phyloP scores from a whole-genome alignment of 2,329 filamentous ascomycete genomes.

The Penicillium psychrosexuale region DNA sequence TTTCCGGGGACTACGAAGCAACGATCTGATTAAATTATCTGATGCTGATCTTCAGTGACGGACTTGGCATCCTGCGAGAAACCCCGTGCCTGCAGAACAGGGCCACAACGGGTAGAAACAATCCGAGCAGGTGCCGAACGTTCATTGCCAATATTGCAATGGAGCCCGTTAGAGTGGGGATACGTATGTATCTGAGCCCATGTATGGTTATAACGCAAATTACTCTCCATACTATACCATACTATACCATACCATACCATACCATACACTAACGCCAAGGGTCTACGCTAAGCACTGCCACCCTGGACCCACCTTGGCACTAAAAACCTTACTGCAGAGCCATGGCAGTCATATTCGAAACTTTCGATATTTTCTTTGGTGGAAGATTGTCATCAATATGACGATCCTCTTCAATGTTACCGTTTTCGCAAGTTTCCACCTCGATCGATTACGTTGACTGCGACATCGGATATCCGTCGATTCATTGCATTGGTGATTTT shows the following conservation, averaged over 20 bases:
- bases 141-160: not conserved
- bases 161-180: not conserved
- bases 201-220: not conserved
- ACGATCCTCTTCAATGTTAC: not conserved
- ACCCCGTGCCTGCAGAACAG: too few species aligned
- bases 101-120: not conserved
- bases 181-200: too few species aligned
- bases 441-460: not conserved
- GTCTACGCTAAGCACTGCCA: not conserved
- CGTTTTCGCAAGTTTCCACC: not conserved
- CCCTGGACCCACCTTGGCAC: not conserved
- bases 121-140: not conserved
- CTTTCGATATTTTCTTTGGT: not conserved
- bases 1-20: not conserved
- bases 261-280: not conserved
- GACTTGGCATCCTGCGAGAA: not conserved
- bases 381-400: not conserved
- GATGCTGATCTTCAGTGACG: not conserved
- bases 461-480: constrained; percentile 1
- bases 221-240: not conserved
- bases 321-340: not conserved
- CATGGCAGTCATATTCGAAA: not conserved
- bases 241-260: too few species aligned
- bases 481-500: not conserved
- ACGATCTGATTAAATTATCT: not conserved